Evolutionary conservation across 768 basidiomycete genomes (phyloP).

Genomic region (Boletus eberwhitei): DNA sequence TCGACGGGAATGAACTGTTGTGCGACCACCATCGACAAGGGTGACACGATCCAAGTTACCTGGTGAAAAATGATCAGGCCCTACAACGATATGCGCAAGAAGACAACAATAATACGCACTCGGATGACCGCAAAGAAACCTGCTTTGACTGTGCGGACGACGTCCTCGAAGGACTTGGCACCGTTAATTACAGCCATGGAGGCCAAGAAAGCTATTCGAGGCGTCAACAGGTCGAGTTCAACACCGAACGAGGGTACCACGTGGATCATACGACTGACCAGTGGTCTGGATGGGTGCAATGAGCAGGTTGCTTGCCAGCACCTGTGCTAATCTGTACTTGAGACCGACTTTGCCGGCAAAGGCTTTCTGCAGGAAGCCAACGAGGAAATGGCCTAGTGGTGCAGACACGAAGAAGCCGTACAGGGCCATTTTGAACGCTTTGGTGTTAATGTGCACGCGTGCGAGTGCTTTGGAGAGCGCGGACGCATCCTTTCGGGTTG

Average conservation of each 20-base stretch:
- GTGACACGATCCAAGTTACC: constrained; percentile 81
- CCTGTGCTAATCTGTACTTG: constrained; percentile 62
- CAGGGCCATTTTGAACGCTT: constrained; percentile 78
- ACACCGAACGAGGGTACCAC: neutral
- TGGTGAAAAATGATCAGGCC: constrained; percentile 27
- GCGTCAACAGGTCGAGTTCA: neutral
- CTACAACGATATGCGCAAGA: neutral
- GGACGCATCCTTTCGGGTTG: constrained; percentile 52
- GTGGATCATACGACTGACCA: constrained; percentile 39
- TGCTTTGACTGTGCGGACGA: constrained; percentile 62
- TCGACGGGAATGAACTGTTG: constrained; percentile 79
- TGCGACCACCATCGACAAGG: constrained; percentile 68
- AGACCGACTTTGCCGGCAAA: constrained; percentile 73
- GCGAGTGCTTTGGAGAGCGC: constrained; percentile 50
- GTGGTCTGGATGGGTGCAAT: constrained; percentile 72
- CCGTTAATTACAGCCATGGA: constrained; percentile 86
- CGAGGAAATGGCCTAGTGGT: constrained; percentile 72
- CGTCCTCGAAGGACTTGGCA: constrained; percentile 60
- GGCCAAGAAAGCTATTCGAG: constrained; percentile 57
- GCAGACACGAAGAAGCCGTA: constrained; percentile 86
- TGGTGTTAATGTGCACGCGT: constrained; percentile 56
- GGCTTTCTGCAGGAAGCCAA: constrained; percentile 66
- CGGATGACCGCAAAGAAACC: constrained; percentile 74
- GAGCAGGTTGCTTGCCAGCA: constrained; percentile 73
- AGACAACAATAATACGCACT: constrained; percentile 39